Base-by-base conservation (phyloP, 352 stramenopile species). In the Globisporangium uncinulatum region DNA sequence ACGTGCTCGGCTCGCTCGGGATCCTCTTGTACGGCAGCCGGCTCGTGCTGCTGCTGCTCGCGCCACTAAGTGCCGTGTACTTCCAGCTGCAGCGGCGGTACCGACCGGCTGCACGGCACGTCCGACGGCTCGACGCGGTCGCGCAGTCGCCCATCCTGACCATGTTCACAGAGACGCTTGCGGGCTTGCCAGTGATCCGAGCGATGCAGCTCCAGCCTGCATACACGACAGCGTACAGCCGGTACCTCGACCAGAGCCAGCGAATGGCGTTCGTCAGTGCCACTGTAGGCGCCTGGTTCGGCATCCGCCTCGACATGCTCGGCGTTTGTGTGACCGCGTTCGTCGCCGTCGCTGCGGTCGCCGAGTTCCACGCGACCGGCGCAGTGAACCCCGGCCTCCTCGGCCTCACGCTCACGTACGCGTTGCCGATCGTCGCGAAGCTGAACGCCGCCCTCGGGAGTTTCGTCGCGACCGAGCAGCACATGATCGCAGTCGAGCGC, bases 401-500 rank as follows among this genome's bases (percentile, higher is more conserved):
- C 0, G 90, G 89, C 1, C 70, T 97, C n/a, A 95, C 87, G 21
- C 74, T 97, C n/a, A 94, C 83, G 34, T 97, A 97, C 49, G 83
- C 90, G 13, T 66, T 95, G 19, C 87, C 87, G 0, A 86, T 97
- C 46, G 86, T 97, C 6, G 77, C 76, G 8, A 95, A 94, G 52
- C 62, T 96, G n/a, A 96, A 95, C 45, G 74, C 80, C 0, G 76
- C 94, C 17, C 66, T 97, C 14, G 83, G 81, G 5, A 88, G 79
- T 31, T 94, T 97, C 24, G 70, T 94, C 36, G 86, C 92, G 48
- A 95, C 88, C 1, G 90, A 97, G 66, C 87, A 92, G 24, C 82
- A 97, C 42, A 95, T 97, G 83, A 91, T 97, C n/a, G 78, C 82
- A 6, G 87, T 97, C 14, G 89, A 97, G 65, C 84, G 89, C 15